Evolutionary conservation across 352 stramenopile species (phyloP).

Genomic region (Phytopythium chamaehyphon): DNA sequence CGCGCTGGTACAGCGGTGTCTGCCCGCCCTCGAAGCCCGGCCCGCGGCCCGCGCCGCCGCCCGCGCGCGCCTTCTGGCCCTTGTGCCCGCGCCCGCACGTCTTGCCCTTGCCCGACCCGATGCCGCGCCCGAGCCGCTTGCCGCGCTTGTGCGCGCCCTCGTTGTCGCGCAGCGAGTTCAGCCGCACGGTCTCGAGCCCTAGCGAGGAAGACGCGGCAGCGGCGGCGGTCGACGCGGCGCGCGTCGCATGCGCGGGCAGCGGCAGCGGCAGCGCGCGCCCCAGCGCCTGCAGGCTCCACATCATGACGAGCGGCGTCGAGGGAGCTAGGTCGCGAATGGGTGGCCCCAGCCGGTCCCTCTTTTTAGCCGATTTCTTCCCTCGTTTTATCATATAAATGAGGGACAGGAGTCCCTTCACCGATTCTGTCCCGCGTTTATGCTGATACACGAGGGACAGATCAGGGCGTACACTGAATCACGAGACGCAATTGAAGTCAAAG

Average conservation of each 20-base stretch:
- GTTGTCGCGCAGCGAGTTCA: constrained; percentile 87
- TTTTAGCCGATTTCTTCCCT: too few relatives aligned
- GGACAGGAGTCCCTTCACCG: too few relatives aligned
- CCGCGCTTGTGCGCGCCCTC: constrained; percentile 83
- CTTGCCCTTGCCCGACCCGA: constrained; percentile 92
- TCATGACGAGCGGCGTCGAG: too few relatives aligned
- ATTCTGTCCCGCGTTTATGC: too few relatives aligned
- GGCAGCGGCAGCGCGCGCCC: constrained; percentile 17
- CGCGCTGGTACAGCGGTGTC: constrained; percentile 95
- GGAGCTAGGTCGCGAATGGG: too few relatives aligned
- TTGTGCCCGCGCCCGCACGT: constrained; percentile 97
- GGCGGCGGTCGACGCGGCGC: constrained; percentile 41
- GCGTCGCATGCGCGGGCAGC: constrained; percentile 16
- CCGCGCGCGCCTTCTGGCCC: constrained; percentile 93
- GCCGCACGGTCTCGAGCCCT: constrained; percentile 44
- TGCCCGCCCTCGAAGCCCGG: constrained; percentile 97
- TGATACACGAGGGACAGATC: too few relatives aligned
- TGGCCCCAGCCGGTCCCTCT: too few relatives aligned
- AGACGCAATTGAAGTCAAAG: too few relatives aligned
- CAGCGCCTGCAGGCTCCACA: constrained; percentile 33
- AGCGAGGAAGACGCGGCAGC: constrained; percentile 30
- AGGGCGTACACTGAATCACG: too few relatives aligned
- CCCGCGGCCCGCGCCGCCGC: constrained; percentile 74
- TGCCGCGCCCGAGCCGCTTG: constrained; percentile 91
- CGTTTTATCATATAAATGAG: too few relatives aligned